These are phyloP conservation scores for Metschnikowia gruessii DNA, from an alignment of 805 yeast genomes.

Conservation along the genomic window DNA sequence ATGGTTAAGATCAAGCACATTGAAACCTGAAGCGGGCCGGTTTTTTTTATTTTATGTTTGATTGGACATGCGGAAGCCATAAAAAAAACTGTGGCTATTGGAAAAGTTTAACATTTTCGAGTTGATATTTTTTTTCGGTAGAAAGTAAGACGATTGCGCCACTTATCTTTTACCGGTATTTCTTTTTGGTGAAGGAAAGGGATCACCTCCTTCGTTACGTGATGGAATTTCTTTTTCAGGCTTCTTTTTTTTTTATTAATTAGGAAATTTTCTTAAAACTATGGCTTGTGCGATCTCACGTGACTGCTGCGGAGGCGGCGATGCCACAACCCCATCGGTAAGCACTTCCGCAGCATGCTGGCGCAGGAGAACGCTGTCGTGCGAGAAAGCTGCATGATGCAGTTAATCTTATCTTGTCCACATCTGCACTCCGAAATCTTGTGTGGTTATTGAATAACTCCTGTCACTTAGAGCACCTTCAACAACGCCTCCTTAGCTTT, in stretches of 20 bases:
- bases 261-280: neutral
- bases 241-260: neutral
- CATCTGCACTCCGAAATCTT: neutral
- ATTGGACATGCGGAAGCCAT: too few relatives aligned
- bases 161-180: neutral
- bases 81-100: too few relatives aligned
- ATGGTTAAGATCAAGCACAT: neutral
- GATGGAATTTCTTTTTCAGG: constrained; percentile 4
- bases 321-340: neutral
- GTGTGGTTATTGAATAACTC: neutral
- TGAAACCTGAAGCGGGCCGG: constrained; percentile 3
- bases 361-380: too few relatives aligned
- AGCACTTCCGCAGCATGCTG: neutral
- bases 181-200: neutral
- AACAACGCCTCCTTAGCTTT: constrained; percentile 22
- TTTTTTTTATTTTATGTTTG: neutral
- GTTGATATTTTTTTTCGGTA: too few relatives aligned
- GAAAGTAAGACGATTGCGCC: too few relatives aligned
- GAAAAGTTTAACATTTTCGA: too few relatives aligned
- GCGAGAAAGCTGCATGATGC: neutral
- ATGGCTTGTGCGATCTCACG: constrained; percentile 9
- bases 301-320: constrained; percentile 3
- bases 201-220: constrained; percentile 1
- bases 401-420: neutral
- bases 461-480: constrained; percentile 7